phyloP scores from a whole-genome alignment of 495 filamentous ascomycete genomes.

The Hypoxylon lienhwacheense region DNA sequence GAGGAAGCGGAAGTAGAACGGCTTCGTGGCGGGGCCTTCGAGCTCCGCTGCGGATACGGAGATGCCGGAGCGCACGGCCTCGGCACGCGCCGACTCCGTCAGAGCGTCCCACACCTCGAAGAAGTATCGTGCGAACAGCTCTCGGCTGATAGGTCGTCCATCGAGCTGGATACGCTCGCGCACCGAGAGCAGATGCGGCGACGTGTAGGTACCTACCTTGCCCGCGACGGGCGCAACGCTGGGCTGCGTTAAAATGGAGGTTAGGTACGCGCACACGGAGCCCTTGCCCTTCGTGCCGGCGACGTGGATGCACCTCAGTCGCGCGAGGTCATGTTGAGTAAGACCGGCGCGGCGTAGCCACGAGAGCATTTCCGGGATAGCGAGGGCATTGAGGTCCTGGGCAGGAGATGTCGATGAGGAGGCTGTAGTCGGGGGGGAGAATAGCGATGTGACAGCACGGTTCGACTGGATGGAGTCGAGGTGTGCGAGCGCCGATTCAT shows the following conservation, averaged over 20 bases:
- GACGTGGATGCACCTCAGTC: conserved; percentile 56
- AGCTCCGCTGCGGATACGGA: conserved; percentile 14
- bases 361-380: conserved; percentile 84
- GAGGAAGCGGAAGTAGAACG: conserved; percentile 62
- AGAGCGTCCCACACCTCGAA: conserved; percentile 67
- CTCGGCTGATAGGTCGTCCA: conserved; percentile 51
- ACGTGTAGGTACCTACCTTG: conserved; percentile 66
- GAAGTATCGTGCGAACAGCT: conserved; percentile 62
- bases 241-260: conserved; percentile 49
- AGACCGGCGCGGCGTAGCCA: conserved; percentile 79
- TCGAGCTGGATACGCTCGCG: conserved; percentile 69
- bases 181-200: conserved; percentile 62
- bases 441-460: conserved; percentile 56
- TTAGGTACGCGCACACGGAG: conserved; percentile 51
- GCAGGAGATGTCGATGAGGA: conserved; percentile 3
- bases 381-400: conserved; percentile 65
- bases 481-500: conserved; percentile 44
- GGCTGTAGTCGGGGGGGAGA: conserved; percentile 25
- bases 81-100: conserved; percentile 41
- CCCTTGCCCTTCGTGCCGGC: conserved; percentile 68
- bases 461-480: conserved; percentile 80
- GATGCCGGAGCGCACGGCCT: conserved; percentile 37
- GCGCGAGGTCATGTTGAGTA: conserved; percentile 39
- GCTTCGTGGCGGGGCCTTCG: conserved; percentile 46
- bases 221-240: conserved; percentile 9